Base-by-base conservation (phyloP, 1,284 basidiomycete species). In the Tremellales sp. region DNA sequence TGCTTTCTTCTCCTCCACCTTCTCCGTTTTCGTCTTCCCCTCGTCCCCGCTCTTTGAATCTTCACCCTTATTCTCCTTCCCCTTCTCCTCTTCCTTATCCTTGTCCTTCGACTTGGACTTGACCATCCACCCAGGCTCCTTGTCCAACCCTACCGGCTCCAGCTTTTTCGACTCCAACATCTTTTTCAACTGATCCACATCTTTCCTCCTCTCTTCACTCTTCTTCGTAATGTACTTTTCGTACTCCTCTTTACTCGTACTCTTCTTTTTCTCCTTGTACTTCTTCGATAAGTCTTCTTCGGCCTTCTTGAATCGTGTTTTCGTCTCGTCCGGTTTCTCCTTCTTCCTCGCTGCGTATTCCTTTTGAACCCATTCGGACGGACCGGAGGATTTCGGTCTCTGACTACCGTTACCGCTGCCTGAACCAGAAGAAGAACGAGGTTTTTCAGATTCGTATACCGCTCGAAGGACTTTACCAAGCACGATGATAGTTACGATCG, bases 391-490 rank as follows among this genome's bases (percentile, higher is more conserved):
- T 40, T 15, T 35, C 24, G 46, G 26, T 10, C 46, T 40, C 29
- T 33, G 29, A 10, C n/a, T 33, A 33, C 10, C 29, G 8, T 33
- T 33, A 8, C n/a, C 29, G 8, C n/a, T n/a, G n/a, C 23, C 48
- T 45, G 41, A 41, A 12, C 31, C 22, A 8, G 47, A 47, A 23
- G 48, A 42, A 4, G 46, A 33, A 8, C 35, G 23, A 21, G 46
- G 21, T 2, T 43, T 44, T 10, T 61, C 58, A 4, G 42, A 23
- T 37, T 64, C 62, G 43, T 67, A 67, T 22, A 51, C 55, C 7
- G 25, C 17, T 12, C 52, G 41, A 6, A 67, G 43, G 33, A 62
- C 39, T 3, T 58, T 44, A 15, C 60, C 60, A 1, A 51, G 22
- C 4, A 56, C 17, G 3, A 64, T 44, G 5, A 59, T 51, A 7